Conservation (phyloP, 768 basidiomycete genomes). For the Rhizopogon sp. region DNA sequence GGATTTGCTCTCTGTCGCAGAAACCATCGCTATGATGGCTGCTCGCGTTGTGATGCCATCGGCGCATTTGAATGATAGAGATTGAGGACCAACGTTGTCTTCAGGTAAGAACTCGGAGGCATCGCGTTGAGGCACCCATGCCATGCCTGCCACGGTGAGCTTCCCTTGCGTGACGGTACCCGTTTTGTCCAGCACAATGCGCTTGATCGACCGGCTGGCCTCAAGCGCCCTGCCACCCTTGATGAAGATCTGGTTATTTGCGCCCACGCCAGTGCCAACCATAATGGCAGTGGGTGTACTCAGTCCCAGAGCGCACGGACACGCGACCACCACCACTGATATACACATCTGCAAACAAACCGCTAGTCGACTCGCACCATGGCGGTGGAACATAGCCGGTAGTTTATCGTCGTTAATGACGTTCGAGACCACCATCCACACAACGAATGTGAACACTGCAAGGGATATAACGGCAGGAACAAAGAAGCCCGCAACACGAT, state of each 20-base stretch:
- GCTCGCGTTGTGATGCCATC: constrained; percentile 59
- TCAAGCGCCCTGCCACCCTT: constrained; percentile 95
- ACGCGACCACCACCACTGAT: constrained; percentile 96
- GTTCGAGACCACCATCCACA: constrained; percentile 75
- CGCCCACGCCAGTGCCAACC: constrained; percentile 98
- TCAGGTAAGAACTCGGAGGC: constrained; percentile 18
- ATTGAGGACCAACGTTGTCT: constrained; percentile 4
- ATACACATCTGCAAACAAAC: constrained; percentile 97
- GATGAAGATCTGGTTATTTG: constrained; percentile 95
- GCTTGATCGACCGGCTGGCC: constrained; percentile 76
- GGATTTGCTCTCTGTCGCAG: constrained; percentile 83
- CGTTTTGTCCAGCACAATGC: constrained; percentile 93
- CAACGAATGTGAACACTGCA: constrained; percentile 72
- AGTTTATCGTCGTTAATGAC: constrained; percentile 52
- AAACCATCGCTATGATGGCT: constrained; percentile 73
- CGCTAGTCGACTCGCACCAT: constrained; percentile 81
- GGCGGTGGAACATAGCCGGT: constrained; percentile 79
- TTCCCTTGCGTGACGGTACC: constrained; percentile 97
- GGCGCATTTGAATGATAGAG: constrained; percentile 33
- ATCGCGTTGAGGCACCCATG: constrained; percentile 57
- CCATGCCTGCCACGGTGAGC: constrained; percentile 69
- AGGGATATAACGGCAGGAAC: constrained; percentile 89
- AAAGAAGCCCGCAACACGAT: constrained; percentile 91
- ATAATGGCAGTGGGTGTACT: constrained; percentile 98
- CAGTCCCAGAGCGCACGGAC: constrained; percentile 94